Percentiles rank a stretch among this genome's conserved stretches.
phyloP scores from a whole-genome alignment of 805 yeast species.

The Yarrowia bubula region DNA sequence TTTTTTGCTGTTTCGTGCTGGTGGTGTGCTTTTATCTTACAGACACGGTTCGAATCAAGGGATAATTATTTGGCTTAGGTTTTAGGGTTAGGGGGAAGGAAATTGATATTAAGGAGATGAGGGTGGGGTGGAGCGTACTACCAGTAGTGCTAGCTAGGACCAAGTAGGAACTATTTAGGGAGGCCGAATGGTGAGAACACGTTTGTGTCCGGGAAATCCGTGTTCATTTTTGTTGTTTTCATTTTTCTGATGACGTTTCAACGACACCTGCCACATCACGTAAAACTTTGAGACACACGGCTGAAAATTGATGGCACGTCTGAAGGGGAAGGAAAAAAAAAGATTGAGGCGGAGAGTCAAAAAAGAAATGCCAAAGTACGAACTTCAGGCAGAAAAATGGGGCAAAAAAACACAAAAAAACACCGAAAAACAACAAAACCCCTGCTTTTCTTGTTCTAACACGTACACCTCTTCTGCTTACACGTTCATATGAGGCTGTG shows the following conservation, averaged over 20 bases:
- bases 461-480: neutral
- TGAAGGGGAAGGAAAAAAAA: neutral
- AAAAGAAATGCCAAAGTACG: too few relatives aligned
- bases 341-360: neutral
- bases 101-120: neutral
- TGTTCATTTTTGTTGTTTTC: too few relatives aligned
- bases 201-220: too few relatives aligned
- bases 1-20: neutral
- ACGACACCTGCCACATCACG: neutral
- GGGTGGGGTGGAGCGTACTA: too few relatives aligned
- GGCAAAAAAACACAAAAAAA: too few relatives aligned
- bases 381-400: neutral
- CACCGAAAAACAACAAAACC: too few relatives aligned
- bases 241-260: neutral
- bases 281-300: constrained; percentile 10
- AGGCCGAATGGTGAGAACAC: too few relatives aligned
- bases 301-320: neutral
- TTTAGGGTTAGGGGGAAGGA: constrained; percentile 17
- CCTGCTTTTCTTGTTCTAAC: too few relatives aligned
- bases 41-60: constrained; percentile 19
- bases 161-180: too few relatives aligned
- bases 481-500: constrained; percentile 4
- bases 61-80: constrained; percentile 22
- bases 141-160: too few relatives aligned
- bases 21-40: neutral